Conservation (phyloP, 495 filamentous ascomycete species). For the Xylaria intraflava region DNA sequence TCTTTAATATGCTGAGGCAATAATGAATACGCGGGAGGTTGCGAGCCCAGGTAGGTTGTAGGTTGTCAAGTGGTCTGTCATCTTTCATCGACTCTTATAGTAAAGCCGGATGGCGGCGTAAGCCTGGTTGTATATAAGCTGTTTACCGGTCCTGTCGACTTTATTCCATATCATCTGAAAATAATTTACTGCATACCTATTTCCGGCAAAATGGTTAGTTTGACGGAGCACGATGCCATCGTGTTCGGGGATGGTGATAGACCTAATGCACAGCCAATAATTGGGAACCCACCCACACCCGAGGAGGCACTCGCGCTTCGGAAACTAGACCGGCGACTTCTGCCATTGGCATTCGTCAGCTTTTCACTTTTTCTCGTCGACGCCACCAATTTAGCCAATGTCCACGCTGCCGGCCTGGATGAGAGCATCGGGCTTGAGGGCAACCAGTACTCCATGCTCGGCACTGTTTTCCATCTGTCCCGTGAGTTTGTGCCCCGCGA, state of each 20-base stretch:
- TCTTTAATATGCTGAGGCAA: no score
- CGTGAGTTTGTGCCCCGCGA: constrained; percentile 12
- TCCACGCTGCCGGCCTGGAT: constrained; percentile 45
- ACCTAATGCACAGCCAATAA: not conserved
- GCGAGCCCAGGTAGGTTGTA: no score
- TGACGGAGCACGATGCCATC: not conserved
- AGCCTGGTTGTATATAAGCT: no score
- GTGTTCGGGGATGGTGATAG: not conserved
- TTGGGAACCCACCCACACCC: constrained; percentile 2
- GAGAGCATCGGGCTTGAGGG: constrained; percentile 18
- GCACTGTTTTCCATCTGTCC: constrained; percentile 32
- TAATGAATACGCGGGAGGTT: no score
- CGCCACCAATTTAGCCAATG: constrained; percentile 55
- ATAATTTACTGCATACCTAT: no score
- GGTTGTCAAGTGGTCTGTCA: no score
- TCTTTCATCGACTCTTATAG: no score
- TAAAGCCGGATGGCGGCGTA: no score
- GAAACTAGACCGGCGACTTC: constrained; percentile 33
- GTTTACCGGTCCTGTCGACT: no score
- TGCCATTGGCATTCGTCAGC: constrained; percentile 45
- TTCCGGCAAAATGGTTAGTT: constrained; percentile 1
- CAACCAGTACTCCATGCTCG: constrained; percentile 28
- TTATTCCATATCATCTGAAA: no score
- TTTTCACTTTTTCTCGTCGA: constrained; percentile 72
- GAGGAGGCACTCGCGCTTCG: constrained; percentile 28